Base-by-base conservation (phyloP, 345 rosid genomes). In the Dipteronia sinensis region DNA sequence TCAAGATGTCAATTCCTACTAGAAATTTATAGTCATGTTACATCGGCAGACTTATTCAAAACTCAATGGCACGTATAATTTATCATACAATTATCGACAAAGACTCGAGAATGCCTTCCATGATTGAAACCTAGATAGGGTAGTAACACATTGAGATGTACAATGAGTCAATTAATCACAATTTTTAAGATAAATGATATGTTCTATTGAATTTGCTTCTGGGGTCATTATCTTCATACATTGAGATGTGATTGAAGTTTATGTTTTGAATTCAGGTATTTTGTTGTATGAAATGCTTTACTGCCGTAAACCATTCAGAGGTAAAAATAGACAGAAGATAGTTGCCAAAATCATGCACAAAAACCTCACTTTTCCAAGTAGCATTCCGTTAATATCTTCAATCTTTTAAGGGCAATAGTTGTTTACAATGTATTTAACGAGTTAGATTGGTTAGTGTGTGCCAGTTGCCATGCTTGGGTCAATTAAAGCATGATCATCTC, bases 261-360 rank as follows among this genome's bases (percentile, higher is more conserved):
- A 34, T 78, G 13, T 49, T 9, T 71, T 81, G 75, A 56, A 69
- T 65, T 73, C 83, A 96, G 99, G 99, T 72, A 89, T 94, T 73
- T 83, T 96, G 81, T 77, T 96, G 88, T 94, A 96, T 71, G 99
- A 96, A 90, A 96, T 96, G 97, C 86, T 96, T 56, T 96, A 93
- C n/a, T 97, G 98, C 8, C 95, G 98, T 7, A 96, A 97, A 25
- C 97, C 99, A 73, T 96, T 94, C 84, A 87, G 97, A 79, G 98
- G 99, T 46, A 96, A 96, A 87, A 96, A 96, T 73, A 89, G 99
- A 85, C 98, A 92, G 76, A 96, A 87, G 93, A 94, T 97, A 66
- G 94, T 94, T 86, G 86, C 91, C 81, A 96, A 96, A 87, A 90
- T 96, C 80, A 87, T 96, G 88, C 88, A 82, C 89, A 96, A 96